Evolutionary conservation across 202 grass and related monocot genomes (phyloP).

Genomic region (Carex arenaria): DNA sequence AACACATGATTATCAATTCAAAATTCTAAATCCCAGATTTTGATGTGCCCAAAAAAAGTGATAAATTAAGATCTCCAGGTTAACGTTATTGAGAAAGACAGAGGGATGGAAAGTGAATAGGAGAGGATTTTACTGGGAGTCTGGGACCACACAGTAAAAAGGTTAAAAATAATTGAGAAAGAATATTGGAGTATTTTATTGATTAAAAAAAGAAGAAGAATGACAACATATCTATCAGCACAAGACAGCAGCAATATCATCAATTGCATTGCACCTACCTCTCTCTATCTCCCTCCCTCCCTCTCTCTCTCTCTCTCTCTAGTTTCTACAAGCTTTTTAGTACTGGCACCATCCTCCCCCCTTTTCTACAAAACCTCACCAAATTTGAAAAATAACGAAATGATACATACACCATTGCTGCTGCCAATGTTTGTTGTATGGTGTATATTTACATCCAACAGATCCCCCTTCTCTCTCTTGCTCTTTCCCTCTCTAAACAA

Average conservation of each 20-base stretch:
- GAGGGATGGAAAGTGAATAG: slow-evolving; percentile 15
- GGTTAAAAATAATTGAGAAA: slow-evolving; percentile 19
- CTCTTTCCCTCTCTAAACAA: slow-evolving; percentile 30
- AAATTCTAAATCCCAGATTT: slow-evolving; percentile 19
- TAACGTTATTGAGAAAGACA: slow-evolving; percentile 11
- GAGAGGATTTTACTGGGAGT: slow-evolving; percentile 18
- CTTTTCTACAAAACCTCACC: slow-evolving; percentile 24
- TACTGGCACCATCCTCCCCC: slow-evolving; percentile 21
- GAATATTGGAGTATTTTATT: slow-evolving; percentile 66
- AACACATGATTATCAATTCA: slow-evolving; percentile 8
- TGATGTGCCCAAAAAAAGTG: slow-evolving; percentile 2
- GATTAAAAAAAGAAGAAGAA: slow-evolving; percentile 56
- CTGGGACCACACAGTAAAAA: slow-evolving; percentile 21
- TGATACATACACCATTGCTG: slow-evolving; percentile 33
- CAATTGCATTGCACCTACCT: slow-evolving; percentile 39
- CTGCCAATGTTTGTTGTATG: slow-evolving; percentile 64
- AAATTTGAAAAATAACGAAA: slow-evolving; percentile 29
- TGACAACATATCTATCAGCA: slow-evolving; percentile 44
- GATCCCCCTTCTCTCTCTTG: slow-evolving; percentile 13
- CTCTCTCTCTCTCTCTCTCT: slow-evolving; percentile 11
- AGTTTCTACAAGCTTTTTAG: slow-evolving; percentile 36
- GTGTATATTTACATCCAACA: slow-evolving; percentile 70
- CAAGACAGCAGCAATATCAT: slow-evolving; percentile 52
- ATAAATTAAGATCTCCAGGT: slow-evolving; percentile 14
- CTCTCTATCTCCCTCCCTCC: slow-evolving; percentile 25